phyloP scores from a whole-genome alignment of 192 early-diverging fungal genomes.

The Chytriomyces sp. region DNA sequence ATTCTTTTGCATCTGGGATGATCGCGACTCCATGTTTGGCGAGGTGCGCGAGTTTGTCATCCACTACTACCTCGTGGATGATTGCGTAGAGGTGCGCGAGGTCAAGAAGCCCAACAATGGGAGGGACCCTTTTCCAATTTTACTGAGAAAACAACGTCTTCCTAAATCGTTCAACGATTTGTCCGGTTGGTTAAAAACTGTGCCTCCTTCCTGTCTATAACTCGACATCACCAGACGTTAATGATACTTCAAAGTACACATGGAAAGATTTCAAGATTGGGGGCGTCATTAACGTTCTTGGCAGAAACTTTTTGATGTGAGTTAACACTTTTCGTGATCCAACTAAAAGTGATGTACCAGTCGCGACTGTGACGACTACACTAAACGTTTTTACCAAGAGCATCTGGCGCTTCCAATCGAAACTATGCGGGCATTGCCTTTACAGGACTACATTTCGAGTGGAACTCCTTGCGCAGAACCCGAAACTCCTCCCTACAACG shows the following conservation, averaged over 20 bases:
- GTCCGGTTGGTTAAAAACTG: constrained; percentile 31
- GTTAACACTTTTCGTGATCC: constrained; percentile 2
- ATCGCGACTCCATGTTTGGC: constrained; percentile 60
- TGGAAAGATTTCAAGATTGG: constrained; percentile 66
- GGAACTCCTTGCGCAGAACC: constrained; percentile 19
- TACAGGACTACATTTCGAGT: constrained; percentile 19
- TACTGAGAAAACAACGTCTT: constrained; percentile 58
- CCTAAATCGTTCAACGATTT: constrained; percentile 60
- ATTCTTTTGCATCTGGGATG: constrained; percentile 71
- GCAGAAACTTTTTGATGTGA: constrained; percentile 62
- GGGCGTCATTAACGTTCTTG: constrained; percentile 58
- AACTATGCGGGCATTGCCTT: constrained; percentile 17
- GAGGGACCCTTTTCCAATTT: constrained; percentile 60
- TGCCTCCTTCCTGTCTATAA: constrained; percentile 27
- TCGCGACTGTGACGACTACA: constrained; percentile 69
- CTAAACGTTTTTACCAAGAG: constrained; percentile 52
- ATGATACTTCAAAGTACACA: constrained; percentile 56
- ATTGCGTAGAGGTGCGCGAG: constrained; percentile 66
- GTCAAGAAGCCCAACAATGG: constrained; percentile 65
- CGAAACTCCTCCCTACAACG: constrained; percentile 64
- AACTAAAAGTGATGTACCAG: constrained; percentile 39
- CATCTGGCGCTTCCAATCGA: constrained; percentile 31
- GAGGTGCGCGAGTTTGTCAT: constrained; percentile 68
- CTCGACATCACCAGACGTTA: constrained; percentile 43
- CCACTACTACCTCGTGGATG: constrained; percentile 70